These are phyloP conservation scores for Blepharisma japonicum DNA, from an alignment of 73 alveolate genomes.

Conservation along the genomic window DNA sequence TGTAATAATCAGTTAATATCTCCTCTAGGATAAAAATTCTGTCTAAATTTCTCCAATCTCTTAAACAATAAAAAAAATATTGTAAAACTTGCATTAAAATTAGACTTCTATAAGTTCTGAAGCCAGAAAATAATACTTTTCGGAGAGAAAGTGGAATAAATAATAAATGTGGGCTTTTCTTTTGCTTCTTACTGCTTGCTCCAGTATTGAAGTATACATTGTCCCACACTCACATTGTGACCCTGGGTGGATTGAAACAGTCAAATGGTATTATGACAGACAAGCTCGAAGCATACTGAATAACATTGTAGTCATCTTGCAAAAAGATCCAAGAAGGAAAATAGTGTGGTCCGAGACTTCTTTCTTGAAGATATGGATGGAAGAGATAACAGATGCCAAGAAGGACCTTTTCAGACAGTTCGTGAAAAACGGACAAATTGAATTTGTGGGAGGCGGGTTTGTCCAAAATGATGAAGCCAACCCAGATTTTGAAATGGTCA, in stretches of 20 bases:
- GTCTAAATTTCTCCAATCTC: too few relatives aligned
- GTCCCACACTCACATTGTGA: conserved; percentile 18
- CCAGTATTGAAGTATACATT: background rate
- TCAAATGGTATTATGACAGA: background rate
- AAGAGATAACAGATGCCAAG: conserved; percentile 1
- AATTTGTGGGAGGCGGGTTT: conserved; percentile 91
- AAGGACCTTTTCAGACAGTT: conserved; percentile 8
- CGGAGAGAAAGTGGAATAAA: too few relatives aligned
- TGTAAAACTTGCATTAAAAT: too few relatives aligned
- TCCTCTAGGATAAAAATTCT: too few relatives aligned
- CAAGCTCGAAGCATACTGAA: background rate
- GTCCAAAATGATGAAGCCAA: conserved; percentile 90
- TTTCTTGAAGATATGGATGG: background rate
- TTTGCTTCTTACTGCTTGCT: background rate
- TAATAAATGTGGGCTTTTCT: too few relatives aligned
- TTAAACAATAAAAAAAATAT: too few relatives aligned
- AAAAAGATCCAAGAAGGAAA: conserved; percentile 13
- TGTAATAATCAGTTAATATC: too few relatives aligned
- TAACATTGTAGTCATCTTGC: background rate
- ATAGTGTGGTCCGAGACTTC: conserved; percentile 2
- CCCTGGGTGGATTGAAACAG: background rate
- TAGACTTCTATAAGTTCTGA: too few relatives aligned
- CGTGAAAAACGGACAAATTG: conserved; percentile 42
- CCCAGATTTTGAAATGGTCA: conserved; percentile 60
- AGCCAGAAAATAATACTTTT: too few relatives aligned